Evolutionary conservation across 2,329 filamentous ascomycete species (phyloP), one percentile per base, ranked within the genome.

Genomic region (Epichloe sylvatica): DNA sequence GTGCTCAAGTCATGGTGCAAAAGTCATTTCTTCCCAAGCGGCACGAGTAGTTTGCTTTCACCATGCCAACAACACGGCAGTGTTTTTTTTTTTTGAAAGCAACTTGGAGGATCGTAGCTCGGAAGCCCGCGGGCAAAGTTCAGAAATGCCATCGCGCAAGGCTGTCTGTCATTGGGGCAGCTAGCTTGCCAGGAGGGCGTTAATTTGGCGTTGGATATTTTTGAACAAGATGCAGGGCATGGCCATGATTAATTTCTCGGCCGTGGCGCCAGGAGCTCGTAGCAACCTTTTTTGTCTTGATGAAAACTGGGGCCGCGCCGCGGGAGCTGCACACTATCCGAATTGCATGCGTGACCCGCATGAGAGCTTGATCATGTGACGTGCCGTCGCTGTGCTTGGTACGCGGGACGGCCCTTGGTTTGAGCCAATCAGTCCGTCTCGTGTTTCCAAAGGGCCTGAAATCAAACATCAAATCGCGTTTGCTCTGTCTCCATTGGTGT

Each of bases 321-420:
- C 59, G 61, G 61, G 62, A 58, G 53, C 60, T 64, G 64, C 62
- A 64, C 55, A 45, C 59, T 60, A 58, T 55, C 61, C 57, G 56
- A 50, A 23, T 57, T 58, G 56, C 60, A 61, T 58, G 62, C 58
- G 55, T 60, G 49, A 56, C 56, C 60, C 62, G 64, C 64, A 67
- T 67, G 57, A 60, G 56, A 25, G 40, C 30, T 30, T 25, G 33
- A 53, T 67, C 65, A 67, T 62, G 65, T 67, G 65, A 67, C 19
- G 48, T 33, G n/a, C 47, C 45, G 15, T 35, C 21, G 25, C 46
- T 56, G 65, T 60, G 62, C 61, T 63, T 62, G 62, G 66, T 66
- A 64, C 55, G 64, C 64, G 64, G 65, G 64, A 57, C 63, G 65
- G 57, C 56, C 63, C 61, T 61, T 64, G 54, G 51, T 51, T 53